A percentile compares a stretch with the other conserved stretches of the same genome.
Conservation (phyloP, 225 moss, liverwort and hornwort genomes). For the Sphagnum tenellum region DNA sequence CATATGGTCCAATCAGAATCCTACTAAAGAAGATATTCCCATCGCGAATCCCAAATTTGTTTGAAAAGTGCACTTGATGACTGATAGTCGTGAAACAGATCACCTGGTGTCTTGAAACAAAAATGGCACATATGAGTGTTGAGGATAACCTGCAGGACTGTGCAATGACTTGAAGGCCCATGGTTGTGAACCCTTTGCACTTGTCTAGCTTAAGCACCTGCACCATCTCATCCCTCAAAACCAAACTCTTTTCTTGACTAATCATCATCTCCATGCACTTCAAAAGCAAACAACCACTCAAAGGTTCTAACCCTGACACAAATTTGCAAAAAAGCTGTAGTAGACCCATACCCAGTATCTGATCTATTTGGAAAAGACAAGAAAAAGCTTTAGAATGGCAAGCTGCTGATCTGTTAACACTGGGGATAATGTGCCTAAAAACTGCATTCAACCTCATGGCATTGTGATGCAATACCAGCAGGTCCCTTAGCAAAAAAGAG, state of each 20-base stretch:
- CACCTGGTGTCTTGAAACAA: background rate
- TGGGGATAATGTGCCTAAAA: too few relatives aligned
- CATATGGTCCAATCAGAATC: too few relatives aligned
- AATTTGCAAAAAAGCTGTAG: background rate
- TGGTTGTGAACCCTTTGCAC: conserved; percentile 62
- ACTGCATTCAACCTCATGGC: too few relatives aligned
- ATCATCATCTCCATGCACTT: background rate
- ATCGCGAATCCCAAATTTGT: too few relatives aligned
- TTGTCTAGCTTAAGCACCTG: conserved; percentile 65
- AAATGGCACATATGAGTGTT: background rate
- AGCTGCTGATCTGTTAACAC: too few relatives aligned
- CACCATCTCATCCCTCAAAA: background rate
- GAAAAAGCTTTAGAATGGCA: background rate
- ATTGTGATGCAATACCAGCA: too few relatives aligned
- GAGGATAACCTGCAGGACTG: conserved; percentile 43
- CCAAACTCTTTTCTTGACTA: background rate
- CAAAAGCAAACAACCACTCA: conserved; percentile 11
- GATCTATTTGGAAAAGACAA: background rate
- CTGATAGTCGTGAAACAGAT: too few relatives aligned
- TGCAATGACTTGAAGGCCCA: conserved; percentile 47
- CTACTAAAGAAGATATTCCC: too few relatives aligned
- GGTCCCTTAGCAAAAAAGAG: too few relatives aligned
- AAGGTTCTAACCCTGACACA: background rate
- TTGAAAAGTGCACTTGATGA: too few relatives aligned
- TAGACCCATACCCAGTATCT: background rate